A percentile compares a stretch with the other conserved stretches of the same genome.
phyloP scores from a whole-genome alignment of 192 early-diverging fungal genomes.

The Entrophospora sp. region DNA sequence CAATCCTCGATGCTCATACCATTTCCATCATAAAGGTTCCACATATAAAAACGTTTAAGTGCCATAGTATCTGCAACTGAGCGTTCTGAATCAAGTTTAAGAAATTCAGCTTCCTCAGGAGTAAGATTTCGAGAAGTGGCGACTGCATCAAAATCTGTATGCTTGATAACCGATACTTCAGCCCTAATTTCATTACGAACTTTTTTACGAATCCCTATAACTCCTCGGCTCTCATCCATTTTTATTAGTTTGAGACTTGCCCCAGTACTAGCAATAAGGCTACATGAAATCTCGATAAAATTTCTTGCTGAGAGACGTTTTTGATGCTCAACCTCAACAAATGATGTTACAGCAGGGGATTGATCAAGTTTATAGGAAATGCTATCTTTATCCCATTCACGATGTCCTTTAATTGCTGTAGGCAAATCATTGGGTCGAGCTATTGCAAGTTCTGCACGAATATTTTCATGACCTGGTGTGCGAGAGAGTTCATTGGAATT shows the following conservation, averaged over 20 bases:
- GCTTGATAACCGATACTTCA: no score
- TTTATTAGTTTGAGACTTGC: background rate
- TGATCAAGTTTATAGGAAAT: constrained; percentile 6
- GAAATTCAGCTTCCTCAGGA: no score
- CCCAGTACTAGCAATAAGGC: constrained; percentile 4
- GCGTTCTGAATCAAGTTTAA: no score
- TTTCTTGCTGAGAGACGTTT: constrained; percentile 7
- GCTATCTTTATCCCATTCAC: background rate
- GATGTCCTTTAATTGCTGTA: background rate
- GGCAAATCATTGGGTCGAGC: background rate
- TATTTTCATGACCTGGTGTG: background rate
- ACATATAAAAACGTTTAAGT: no score
- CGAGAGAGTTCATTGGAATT: background rate
- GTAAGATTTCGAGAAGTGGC: no score
- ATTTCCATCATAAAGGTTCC: no score
- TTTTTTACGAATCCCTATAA: no score
- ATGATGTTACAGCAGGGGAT: background rate
- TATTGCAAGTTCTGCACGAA: background rate
- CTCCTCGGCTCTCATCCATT: no score
- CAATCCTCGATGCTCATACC: no score
- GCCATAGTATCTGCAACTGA: no score
- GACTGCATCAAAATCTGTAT: no score
- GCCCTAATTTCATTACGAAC: no score
- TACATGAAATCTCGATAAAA: background rate
- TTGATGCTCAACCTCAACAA: background rate